phyloP scores from a whole-genome alignment of 352 stramenopile species.

The Globisporangium iwayamae region DNA sequence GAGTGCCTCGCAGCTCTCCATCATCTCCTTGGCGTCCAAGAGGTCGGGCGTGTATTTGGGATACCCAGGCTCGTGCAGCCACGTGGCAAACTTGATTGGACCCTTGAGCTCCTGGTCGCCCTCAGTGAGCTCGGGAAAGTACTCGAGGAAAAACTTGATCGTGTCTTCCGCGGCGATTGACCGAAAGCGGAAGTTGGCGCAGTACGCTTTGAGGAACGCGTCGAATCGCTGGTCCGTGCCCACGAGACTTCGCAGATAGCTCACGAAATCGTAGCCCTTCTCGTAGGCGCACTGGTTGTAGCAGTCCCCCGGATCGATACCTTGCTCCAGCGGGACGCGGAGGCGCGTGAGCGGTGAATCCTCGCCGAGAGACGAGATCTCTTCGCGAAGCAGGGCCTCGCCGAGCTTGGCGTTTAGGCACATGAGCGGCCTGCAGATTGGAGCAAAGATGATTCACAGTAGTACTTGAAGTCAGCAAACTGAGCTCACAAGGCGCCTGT shows the following conservation, averaged over 20 bases:
- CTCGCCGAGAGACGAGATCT: slow-evolving; percentile 68
- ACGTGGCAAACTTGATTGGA: slow-evolving; percentile 61
- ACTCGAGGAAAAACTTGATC: slow-evolving; percentile 65
- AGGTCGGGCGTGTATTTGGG: slow-evolving; percentile 56
- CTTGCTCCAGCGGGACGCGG: slow-evolving; percentile 64
- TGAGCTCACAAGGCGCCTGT: neutral
- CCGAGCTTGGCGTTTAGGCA: slow-evolving; percentile 73
- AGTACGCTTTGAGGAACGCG: slow-evolving; percentile 65
- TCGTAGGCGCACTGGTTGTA: slow-evolving; percentile 85
- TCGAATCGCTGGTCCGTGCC: slow-evolving; percentile 66
- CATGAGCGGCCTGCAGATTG: slow-evolving; percentile 40
- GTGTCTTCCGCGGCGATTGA: slow-evolving; percentile 72
- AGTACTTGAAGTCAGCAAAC: neutral
- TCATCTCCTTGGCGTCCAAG: slow-evolving; percentile 61
- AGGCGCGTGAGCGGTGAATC: slow-evolving; percentile 64
- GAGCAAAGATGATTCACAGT: neutral
- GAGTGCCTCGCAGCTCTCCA: slow-evolving; percentile 64
- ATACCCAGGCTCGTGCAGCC: slow-evolving; percentile 64
- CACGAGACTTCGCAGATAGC: slow-evolving; percentile 63
- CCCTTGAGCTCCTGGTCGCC: slow-evolving; percentile 41
- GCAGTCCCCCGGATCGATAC: slow-evolving; percentile 75
- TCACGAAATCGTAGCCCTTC: slow-evolving; percentile 78
- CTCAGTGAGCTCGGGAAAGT: slow-evolving; percentile 60
- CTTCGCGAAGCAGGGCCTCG: slow-evolving; percentile 56
- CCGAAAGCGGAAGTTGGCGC: slow-evolving; percentile 63